A percentile compares a stretch with the other conserved stretches of the same genome.
Evolutionary conservation across 768 basidiomycete species (phyloP).

Genomic region (Nidularia sp.): DNA sequence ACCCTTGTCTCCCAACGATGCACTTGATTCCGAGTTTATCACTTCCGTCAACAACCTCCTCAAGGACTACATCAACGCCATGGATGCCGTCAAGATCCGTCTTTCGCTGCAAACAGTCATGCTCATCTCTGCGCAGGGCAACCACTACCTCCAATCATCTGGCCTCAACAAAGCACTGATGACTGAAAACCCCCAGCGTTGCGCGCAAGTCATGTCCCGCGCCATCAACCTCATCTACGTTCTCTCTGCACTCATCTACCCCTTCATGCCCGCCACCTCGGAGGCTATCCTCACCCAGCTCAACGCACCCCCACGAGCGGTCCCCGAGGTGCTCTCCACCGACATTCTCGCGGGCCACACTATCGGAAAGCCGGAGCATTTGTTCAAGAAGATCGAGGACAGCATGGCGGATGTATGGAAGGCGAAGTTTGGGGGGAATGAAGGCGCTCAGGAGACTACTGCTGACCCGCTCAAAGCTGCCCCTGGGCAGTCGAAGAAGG

Average conservation of each 20-base stretch:
- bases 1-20: conserved; percentile 63
- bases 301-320: conserved; percentile 80
- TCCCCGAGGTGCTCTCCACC: conserved; percentile 67
- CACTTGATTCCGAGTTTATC: conserved; percentile 72
- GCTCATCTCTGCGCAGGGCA: conserved; percentile 84
- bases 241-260: conserved; percentile 80
- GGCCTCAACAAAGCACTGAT: conserved; percentile 89
- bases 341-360: conserved; percentile 87
- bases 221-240: conserved; percentile 92
- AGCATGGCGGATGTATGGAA: conserved; percentile 83
- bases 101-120: conserved; percentile 86
- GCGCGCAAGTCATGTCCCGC: conserved; percentile 85
- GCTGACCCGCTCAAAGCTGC: conserved; percentile 38
- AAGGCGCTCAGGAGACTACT: conserved; percentile 28
- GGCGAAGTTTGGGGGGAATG: conserved; percentile 70
- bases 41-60: conserved; percentile 75
- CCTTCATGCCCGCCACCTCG: conserved; percentile 94
- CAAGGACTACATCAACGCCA: conserved; percentile 75
- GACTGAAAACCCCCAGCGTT: conserved; percentile 74
- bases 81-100: conserved; percentile 91
- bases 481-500: conserved; percentile 51
- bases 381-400: conserved; percentile 95
- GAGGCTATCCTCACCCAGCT: conserved; percentile 80
- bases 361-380: conserved; percentile 81
- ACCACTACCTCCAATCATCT: conserved; percentile 91